Evolutionary conservation across 2,329 filamentous ascomycete species (phyloP), one percentile per base, ranked within the genome.

Genomic region (Raffaelea arxii): DNA sequence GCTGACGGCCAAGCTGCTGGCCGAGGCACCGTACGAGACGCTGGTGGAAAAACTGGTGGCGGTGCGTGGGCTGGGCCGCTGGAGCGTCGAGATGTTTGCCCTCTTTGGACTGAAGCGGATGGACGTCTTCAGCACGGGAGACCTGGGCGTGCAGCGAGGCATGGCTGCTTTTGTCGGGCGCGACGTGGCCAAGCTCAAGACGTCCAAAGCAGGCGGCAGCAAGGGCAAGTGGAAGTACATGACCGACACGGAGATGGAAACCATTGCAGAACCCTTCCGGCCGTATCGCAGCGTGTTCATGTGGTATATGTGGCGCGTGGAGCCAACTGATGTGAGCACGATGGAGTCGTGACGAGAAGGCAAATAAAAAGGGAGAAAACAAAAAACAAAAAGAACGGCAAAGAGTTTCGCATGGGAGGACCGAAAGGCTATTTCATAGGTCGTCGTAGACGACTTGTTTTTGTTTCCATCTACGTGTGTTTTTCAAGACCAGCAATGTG

Each of bases 51-150:
- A 77, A 61, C 71, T 98, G 41, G 87, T 85, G 41, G 86, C 89
- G 1, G 89, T 98, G 5, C 75, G 91, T 10, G 92, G 92, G 0
- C 67, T 97, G 43, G 92, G 92, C 0, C 75, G 74, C 46, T 97
- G 92, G 92, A 90, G 83, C 41, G 89, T 94, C 14, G 90, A 96
- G 70, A 97, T 98, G 92, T 98, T 98, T 70, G 87, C 90, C 43
- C 88, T 86, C 64, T 97, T 98, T 65, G 86, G 80, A n/a, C 70
- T 98, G 36, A 97, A 96, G 73, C 75, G 90, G 12, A 84, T 89
- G 74, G 91, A 98, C 66, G 86, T 98, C 21, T 95, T 97, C 62
- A 88, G 84, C 21, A 83, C 87, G 1, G 91, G 92, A 1, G 91
- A 98, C 66, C 66, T 98, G 51, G 92, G 92, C 4, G 87, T 98